Conservation (phyloP, 1,284 basidiomycete species). For the Polyporus tsugae region DNA sequence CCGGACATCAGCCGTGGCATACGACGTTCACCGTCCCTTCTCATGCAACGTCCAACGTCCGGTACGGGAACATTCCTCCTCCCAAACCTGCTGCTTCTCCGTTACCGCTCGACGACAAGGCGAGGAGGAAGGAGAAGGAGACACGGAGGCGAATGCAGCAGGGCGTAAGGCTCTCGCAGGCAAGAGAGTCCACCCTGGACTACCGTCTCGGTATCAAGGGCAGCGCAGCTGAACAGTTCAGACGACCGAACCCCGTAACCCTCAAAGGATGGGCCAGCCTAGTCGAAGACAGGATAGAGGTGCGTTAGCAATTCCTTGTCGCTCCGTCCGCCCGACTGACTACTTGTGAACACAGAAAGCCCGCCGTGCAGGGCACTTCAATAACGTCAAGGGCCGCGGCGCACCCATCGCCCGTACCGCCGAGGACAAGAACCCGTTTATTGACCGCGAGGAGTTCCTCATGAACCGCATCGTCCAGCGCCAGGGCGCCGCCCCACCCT, state of each 20-base stretch:
- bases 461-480: constrained; percentile 91
- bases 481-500: constrained; percentile 89
- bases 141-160: constrained; percentile 59
- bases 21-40: constrained; percentile 70
- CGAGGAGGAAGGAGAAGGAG: constrained; percentile 59
- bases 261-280: constrained; percentile 80
- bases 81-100: constrained; percentile 38
- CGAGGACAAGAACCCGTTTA: constrained; percentile 85
- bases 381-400: constrained; percentile 78
- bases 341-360: constrained; percentile 57
- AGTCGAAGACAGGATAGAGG: constrained; percentile 85
- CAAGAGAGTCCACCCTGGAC: constrained; percentile 79
- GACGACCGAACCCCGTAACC: constrained; percentile 61
- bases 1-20: constrained; percentile 74
- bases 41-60: constrained; percentile 60
- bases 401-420: constrained; percentile 67
- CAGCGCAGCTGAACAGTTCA: constrained; percentile 43
- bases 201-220: constrained; percentile 68
- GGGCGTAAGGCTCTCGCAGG: constrained; percentile 66
- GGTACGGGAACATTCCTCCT: constrained; percentile 50
- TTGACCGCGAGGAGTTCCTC: constrained; percentile 80
- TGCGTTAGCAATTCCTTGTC: constrained; percentile 39
- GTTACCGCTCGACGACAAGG: constrained; percentile 57
- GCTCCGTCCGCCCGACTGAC: neutral
- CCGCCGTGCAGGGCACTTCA: constrained; percentile 74